A percentile compares a stretch with the other conserved stretches of the same genome.
Conservation (phyloP, 2,329 filamentous ascomycete species). For the Aspergillus tubingensis region DNA sequence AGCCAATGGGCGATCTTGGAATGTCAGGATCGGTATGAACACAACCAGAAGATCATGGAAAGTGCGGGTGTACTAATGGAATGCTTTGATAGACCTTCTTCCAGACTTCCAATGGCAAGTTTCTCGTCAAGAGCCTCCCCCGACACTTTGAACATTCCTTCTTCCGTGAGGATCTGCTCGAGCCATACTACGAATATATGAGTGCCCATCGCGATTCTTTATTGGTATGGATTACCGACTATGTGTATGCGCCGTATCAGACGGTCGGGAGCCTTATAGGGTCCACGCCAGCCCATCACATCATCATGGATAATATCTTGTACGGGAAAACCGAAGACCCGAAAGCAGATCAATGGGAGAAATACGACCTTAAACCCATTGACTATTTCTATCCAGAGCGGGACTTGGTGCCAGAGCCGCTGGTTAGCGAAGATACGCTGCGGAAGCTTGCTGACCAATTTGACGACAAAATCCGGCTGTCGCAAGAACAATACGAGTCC, state of each 20-base stretch:
- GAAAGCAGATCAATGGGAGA: conserved; percentile 61
- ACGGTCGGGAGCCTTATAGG: conserved; percentile 64
- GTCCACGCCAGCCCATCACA: conserved; percentile 68
- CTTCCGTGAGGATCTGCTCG: conserved; percentile 67
- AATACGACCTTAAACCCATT: conserved; percentile 72
- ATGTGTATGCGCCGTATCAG: conserved; percentile 58
- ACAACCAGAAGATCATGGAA: neutral
- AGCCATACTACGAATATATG: conserved; percentile 67
- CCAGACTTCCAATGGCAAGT: conserved; percentile 65
- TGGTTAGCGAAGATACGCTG: conserved; percentile 67
- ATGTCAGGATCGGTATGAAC: conserved; percentile 66
- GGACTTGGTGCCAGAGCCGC: conserved; percentile 65
- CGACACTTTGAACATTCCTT: conserved; percentile 70
- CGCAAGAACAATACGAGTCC: conserved; percentile 55
- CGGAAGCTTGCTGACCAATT: conserved; percentile 68
- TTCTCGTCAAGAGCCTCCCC: conserved; percentile 71
- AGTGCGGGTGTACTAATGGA: neutral
- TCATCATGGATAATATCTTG: conserved; percentile 76
- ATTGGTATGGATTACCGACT: conserved; percentile 71
- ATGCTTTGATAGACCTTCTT: conserved; percentile 62
- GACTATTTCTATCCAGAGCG: conserved; percentile 76
- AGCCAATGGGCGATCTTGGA: conserved; percentile 67
- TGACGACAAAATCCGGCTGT: conserved; percentile 64
- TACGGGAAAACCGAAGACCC: conserved; percentile 57
- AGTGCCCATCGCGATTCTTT: conserved; percentile 59